Conservation (phyloP, 2,329 filamentous ascomycete species). For the Penicillium sp. region DNA sequence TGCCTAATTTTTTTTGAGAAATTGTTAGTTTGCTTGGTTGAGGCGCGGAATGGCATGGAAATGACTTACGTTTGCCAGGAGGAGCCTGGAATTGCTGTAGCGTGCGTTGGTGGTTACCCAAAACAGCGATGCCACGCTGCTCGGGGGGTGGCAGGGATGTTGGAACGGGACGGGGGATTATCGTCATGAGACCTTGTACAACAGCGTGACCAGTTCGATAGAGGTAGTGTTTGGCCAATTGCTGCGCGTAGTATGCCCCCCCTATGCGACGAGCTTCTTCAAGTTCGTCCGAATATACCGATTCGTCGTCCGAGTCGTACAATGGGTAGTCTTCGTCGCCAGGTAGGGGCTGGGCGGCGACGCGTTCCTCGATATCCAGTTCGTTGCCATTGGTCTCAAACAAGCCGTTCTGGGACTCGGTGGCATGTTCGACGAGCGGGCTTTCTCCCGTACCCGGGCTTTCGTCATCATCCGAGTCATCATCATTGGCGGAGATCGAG, state of each 20-base stretch:
- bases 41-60: background rate
- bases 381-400: conserved; percentile 48
- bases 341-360: conserved; percentile 58
- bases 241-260: conserved; percentile 70
- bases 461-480: conserved; percentile 69
- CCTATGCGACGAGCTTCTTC: conserved; percentile 75
- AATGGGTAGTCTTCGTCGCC: conserved; percentile 72
- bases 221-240: conserved; percentile 55
- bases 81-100: conserved; percentile 57
- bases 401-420: conserved; percentile 42
- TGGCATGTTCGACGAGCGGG: conserved; percentile 1
- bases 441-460: conserved; percentile 9
- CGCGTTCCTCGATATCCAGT: conserved; percentile 80
- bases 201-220: conserved; percentile 48
- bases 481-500: conserved; percentile 72
- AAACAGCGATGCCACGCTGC: conserved; percentile 37
- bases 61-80: conserved; percentile 52
- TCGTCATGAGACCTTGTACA: conserved; percentile 47
- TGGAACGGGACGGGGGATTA: conserved; percentile 54
- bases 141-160: conserved; percentile 40
- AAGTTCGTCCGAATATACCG: conserved; percentile 69
- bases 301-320: conserved; percentile 88
- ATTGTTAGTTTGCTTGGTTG: conserved; percentile 36
- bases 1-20: conserved; percentile 59
- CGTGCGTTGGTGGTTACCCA: conserved; percentile 43